phyloP scores from a whole-genome alignment of 1,139 yeast species.

The Hyphopichia burtonii region DNA sequence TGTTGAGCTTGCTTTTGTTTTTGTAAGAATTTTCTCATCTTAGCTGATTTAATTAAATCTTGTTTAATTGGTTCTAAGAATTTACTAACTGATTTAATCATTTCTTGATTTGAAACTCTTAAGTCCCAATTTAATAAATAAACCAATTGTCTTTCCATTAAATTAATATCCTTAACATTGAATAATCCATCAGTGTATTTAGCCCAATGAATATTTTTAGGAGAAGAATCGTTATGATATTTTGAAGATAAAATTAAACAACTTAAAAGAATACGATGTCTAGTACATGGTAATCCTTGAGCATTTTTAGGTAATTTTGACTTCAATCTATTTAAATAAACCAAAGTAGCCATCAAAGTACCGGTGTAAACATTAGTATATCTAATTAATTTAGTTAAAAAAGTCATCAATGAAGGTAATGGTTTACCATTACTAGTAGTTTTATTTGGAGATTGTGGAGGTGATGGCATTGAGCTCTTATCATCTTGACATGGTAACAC shows the following conservation, averaged over 20 bases:
- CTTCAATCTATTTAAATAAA: slow-evolving; percentile 62
- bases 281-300: slow-evolving; percentile 73
- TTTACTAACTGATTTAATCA: slow-evolving; percentile 41
- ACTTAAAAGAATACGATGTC: slow-evolving; percentile 73
- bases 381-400: slow-evolving; percentile 66
- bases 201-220: slow-evolving; percentile 78
- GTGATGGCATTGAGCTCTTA: slow-evolving; percentile 26
- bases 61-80: slow-evolving; percentile 64
- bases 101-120: slow-evolving; percentile 53
- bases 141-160: slow-evolving; percentile 77
- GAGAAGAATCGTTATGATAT: slow-evolving; percentile 74
- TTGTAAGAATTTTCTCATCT: slow-evolving; percentile 34
- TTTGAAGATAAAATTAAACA: slow-evolving; percentile 72
- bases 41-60: slow-evolving; percentile 47
- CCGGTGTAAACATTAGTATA: slow-evolving; percentile 77
- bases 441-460: slow-evolving; percentile 29
- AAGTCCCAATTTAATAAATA: slow-evolving; percentile 72
- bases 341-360: slow-evolving; percentile 69
- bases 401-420: slow-evolving; percentile 72
- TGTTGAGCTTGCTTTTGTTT: slow-evolving; percentile 20
- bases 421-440: slow-evolving; percentile 30
- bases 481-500: slow-evolving; percentile 57
- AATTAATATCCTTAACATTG: slow-evolving; percentile 63
- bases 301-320: slow-evolving; percentile 65
- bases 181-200: slow-evolving; percentile 73